Evolutionary conservation across 805 yeast species (phyloP).

Genomic region (Priceomyces haplophilus): DNA sequence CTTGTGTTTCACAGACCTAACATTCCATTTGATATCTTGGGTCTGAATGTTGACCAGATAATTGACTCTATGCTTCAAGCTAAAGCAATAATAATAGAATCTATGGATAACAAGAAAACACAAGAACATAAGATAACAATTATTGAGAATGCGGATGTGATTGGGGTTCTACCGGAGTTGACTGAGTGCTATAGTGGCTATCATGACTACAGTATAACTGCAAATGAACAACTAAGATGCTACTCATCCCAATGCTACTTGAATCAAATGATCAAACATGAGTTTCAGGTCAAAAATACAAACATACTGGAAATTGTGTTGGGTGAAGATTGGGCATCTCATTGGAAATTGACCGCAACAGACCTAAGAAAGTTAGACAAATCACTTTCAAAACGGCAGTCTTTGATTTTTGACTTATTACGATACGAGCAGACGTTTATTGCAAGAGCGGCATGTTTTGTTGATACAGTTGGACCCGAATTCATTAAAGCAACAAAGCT

Average conservation of each 20-base stretch:
- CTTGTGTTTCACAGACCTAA: conserved; percentile 50
- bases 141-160: conserved; percentile 18
- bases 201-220: conserved; percentile 15
- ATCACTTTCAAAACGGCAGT: conserved; percentile 60
- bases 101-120: neutral
- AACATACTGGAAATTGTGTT: conserved; percentile 27
- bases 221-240: conserved; percentile 23
- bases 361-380: conserved; percentile 52
- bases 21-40: conserved; percentile 48
- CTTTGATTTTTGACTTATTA: conserved; percentile 71
- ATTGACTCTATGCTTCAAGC: conserved; percentile 39
- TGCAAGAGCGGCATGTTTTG: conserved; percentile 61
- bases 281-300: conserved; percentile 19
- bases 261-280: conserved; percentile 30
- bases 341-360: conserved; percentile 59
- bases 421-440: conserved; percentile 68
- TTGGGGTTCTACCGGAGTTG: conserved; percentile 44
- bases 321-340: conserved; percentile 59
- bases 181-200: conserved; percentile 45
- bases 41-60: conserved; percentile 49
- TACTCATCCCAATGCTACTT: conserved; percentile 36
- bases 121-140: conserved; percentile 11
- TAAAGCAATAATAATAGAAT: conserved; percentile 33
- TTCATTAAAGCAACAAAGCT: conserved; percentile 30
- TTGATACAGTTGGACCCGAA: conserved; percentile 45